phyloP scores from a whole-genome alignment of 2,329 filamentous ascomycete species.

The Botrytis fabae region DNA sequence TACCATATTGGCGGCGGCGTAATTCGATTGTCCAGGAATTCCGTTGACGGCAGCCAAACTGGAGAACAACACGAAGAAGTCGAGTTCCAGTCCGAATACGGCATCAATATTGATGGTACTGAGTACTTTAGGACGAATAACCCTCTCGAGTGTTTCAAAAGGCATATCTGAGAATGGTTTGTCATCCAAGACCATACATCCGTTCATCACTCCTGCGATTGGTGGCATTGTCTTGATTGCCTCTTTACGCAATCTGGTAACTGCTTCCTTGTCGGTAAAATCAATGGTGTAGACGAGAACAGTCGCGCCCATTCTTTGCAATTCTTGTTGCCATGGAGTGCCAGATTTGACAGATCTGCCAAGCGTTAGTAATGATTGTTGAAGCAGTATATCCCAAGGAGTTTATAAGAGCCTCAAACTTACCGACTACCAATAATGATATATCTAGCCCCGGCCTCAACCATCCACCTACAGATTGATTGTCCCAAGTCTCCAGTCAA shows the following conservation, averaged over 20 bases:
- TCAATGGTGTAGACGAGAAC: slow-evolving; percentile 30
- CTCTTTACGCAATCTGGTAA: slow-evolving; percentile 9
- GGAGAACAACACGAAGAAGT: slow-evolving; percentile 48
- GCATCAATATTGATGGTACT: slow-evolving; percentile 41
- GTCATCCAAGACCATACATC: slow-evolving; percentile 47
- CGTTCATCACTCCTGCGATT: slow-evolving; percentile 47
- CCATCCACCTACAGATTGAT: slow-evolving; percentile 47
- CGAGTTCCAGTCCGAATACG: slow-evolving; percentile 40
- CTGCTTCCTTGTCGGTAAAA: slow-evolving; percentile 14
- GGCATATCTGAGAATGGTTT: slow-evolving; percentile 39
- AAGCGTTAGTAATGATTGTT: neutral
- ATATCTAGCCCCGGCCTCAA: slow-evolving; percentile 41
- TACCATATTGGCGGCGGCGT: slow-evolving; percentile 45
- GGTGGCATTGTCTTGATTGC: slow-evolving; percentile 26
- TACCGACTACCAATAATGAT: slow-evolving; percentile 18
- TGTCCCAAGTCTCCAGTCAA: slow-evolving; percentile 40
- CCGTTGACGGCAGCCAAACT: slow-evolving; percentile 42
- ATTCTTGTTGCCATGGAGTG: slow-evolving; percentile 37
- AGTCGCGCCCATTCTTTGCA: slow-evolving; percentile 24
- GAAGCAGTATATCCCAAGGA: no score
- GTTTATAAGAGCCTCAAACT: neutral
- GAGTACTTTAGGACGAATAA: slow-evolving; percentile 42
- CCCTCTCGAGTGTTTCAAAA: slow-evolving; percentile 33
- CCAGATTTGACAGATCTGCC: slow-evolving; percentile 40
- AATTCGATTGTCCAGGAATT: slow-evolving; percentile 41